A percentile compares a stretch with the other conserved stretches of the same genome.
These are phyloP conservation scores for Quercus rubra DNA, from an alignment of 306 rosid genomes.

Conservation along the genomic window DNA sequence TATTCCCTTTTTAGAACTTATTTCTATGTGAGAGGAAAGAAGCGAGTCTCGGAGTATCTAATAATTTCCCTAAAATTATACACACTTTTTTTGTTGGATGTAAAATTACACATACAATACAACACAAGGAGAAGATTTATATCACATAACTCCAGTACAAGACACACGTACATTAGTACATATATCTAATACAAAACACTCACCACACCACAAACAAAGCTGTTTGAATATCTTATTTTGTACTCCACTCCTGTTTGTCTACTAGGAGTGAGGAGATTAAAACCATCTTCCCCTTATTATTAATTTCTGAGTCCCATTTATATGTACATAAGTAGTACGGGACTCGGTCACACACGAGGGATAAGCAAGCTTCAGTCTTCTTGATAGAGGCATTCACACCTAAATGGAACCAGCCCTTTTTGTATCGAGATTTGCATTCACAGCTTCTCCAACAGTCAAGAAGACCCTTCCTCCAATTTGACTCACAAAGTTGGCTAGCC, in stretches of 20 bases:
- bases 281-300: neutral
- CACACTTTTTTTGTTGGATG: no score
- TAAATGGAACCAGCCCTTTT: neutral
- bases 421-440: conserved; percentile 30
- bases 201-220: neutral
- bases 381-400: neutral
- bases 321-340: conserved; percentile 1
- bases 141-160: neutral
- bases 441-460: conserved; percentile 82
- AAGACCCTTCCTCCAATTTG: conserved; percentile 57
- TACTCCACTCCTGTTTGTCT: neutral
- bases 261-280: neutral
- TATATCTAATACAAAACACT: neutral
- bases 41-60: accelerated
- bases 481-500: conserved; percentile 50
- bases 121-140: no score
- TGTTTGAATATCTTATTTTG: neutral
- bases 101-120: neutral
- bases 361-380: neutral
- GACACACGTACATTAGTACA: neutral
- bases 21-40: accelerated
- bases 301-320: neutral
- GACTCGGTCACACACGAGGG: neutral
- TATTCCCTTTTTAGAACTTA: accelerated
- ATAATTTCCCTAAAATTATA: no score